A percentile compares a stretch with the other conserved stretches of the same genome.
Conservation (phyloP, 176 grass and related monocot genomes). For the sorghum (Sorghum bicolor) region DNA sequence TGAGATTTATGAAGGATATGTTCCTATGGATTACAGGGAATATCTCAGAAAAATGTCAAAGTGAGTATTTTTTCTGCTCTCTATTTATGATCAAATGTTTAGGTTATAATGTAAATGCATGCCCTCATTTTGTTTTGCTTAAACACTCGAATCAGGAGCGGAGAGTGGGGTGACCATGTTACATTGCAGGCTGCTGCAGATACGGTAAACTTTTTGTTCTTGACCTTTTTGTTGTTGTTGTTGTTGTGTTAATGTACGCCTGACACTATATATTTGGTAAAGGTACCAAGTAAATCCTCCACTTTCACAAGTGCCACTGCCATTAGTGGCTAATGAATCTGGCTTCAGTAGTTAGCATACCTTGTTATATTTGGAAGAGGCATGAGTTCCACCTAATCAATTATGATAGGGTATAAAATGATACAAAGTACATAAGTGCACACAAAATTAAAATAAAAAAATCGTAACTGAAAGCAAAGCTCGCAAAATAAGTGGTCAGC, state of each 20-base stretch:
- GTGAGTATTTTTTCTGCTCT: conserved; percentile 37
- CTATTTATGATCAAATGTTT: background rate
- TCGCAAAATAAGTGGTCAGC: background rate
- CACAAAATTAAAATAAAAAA: background rate
- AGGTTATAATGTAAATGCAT: background rate
- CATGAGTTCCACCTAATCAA: background rate
- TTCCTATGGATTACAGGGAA: conserved; percentile 84
- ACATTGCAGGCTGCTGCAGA: conserved; percentile 95
- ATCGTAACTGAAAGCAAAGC: background rate
- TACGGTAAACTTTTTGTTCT: conserved; percentile 53
- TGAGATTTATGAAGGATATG: conserved; percentile 79
- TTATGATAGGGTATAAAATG: background rate
- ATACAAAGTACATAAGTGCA: background rate
- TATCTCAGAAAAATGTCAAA: conserved; percentile 86
- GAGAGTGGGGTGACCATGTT: conserved; percentile 97
- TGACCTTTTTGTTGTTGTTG: background rate
- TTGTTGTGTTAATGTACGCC: background rate
- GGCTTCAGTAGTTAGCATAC: background rate
- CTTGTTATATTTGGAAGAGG: background rate
- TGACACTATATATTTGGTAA: background rate
- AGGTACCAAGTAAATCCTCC: background rate
- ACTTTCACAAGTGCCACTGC: background rate
- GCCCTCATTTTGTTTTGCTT: conserved; percentile 10
- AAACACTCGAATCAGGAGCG: conserved; percentile 51
- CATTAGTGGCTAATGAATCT: background rate